Base-by-base conservation (phyloP, 2,329 filamentous ascomycete species). In the Fusarium poae region DNA sequence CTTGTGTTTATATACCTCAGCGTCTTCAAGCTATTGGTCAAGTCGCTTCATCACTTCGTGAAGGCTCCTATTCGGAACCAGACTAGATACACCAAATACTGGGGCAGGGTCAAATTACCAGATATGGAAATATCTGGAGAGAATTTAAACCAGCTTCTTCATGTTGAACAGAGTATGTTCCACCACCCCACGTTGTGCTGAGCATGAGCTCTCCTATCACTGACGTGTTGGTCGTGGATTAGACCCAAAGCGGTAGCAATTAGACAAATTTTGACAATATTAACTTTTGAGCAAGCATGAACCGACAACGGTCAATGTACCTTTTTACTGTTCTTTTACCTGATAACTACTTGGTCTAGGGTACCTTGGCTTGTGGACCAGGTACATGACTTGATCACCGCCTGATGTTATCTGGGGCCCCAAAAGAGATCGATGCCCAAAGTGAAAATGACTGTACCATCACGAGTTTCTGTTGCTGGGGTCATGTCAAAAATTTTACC, bases 401-500 rank as follows among this genome's bases (percentile, higher is more conserved):
- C 67, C 66, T 56, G 43, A 71, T 48, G 40, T 59, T 25, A 57
- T 46, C 53, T 37, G 61, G 62, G 54, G 29, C 35, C 37, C 48
- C 40, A 25, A 43, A 55, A 48, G 53, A 42, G 42, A 57, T 74
- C 62, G 72, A 65, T 73, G 63, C 72, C 70, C 70, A 67, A 72
- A 34, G 25, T 46, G 67, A 60, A 39, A 32, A 56, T 45, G 67
- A 62, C 61, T 32, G 61, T 57, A 58, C 59, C 58, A 71, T 73
- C 68, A 55, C 53, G 64, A 64, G 67, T 65, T 72, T 62, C 64
- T 44, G 43, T 52, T 59, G 50, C 43, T 57, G 37, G 37, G 65
- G 67, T 66, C 68, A 55, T 57, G 56, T 71, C 69, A 58, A 74
- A 75, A 65, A 57, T 72, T 74, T 74, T 72, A 73, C 73, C 72